Base-by-base conservation (phyloP, 2,329 filamentous ascomycete species). In the Shiraia bambusicola region DNA sequence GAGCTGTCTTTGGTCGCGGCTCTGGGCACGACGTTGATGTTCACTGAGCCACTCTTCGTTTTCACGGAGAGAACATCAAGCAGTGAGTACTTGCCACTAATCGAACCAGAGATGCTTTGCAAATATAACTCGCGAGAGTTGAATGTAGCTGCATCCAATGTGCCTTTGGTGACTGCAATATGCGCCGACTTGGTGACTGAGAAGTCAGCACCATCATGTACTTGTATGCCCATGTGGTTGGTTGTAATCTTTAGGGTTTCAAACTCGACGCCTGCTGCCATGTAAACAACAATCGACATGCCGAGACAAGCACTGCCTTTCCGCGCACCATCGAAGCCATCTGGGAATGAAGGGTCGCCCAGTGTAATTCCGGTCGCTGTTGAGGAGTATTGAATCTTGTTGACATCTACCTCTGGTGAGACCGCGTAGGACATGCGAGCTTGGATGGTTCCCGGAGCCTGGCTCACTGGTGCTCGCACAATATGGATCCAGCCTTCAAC, bases 51-150 rank as follows among this genome's bases (percentile, higher is more conserved):
- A n/a, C 66, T 67, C 16, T 58, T 63, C 1, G 70, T 72, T 2
- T 55, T 62, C 25, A 76, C 58, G 13, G 56, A 63, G 7, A 76
- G 55, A 6, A 71, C 52, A 38, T 75, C 70, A 11, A 55, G 55
- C 2, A 75, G 60, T 4, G 68, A 58, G 50, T 70, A 74, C 9
- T 53, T 61, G 1, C 73, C 73, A 32, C 56, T 67, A 31, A 75
- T 69, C 13, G 66, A 66, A 6, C 71, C 71, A 0, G 69, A 69
- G 4, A 62, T 62, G 5, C 67, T 65, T 16, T 69, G 56, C 9
- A 75, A 63, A 13, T 57, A 52, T n/a, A 67, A 73, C 37, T 69
- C 58, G 10, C 69, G 65, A 2, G 69, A 70, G 34, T 61, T 54
- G 40, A 69, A 58, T 4, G 61, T 45, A 6, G 63, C 44, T 2